phyloP scores from a whole-genome alignment of 108 stramenopile species.

The Cyclotella baltica region DNA sequence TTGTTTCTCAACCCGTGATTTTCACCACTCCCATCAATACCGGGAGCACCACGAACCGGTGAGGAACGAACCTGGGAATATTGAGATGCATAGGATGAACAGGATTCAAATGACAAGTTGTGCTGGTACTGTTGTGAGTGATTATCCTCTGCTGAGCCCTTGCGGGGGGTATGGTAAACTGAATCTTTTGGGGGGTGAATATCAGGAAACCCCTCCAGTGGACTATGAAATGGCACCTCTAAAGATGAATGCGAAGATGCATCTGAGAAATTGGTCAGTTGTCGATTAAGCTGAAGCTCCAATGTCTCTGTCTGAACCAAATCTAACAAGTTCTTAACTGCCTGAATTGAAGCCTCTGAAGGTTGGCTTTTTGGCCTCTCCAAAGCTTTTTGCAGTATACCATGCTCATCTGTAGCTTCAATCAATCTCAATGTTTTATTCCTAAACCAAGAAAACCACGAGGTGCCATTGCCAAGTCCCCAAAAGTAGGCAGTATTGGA shows the following conservation, averaged over 20 bases:
- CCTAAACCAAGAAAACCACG: background rate
- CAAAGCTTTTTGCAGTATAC: constrained; percentile 1
- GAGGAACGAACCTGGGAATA: constrained; percentile 20
- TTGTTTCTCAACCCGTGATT: background rate
- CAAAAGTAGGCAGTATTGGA: constrained; percentile 13
- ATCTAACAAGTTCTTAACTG: constrained; percentile 25
- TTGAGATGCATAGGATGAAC: background rate
- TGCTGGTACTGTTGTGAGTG: background rate
- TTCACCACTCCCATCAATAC: background rate
- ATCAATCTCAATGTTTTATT: constrained; percentile 3
- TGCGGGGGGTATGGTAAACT: too few species aligned
- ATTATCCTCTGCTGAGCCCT: background rate
- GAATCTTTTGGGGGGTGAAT: background rate
- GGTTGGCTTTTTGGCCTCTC: constrained; percentile 30
- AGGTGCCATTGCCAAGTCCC: background rate
- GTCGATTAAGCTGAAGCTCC: constrained; percentile 14
- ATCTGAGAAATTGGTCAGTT: background rate
- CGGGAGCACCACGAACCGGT: background rate
- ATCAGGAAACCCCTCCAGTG: constrained; percentile 5
- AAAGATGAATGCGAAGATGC: constrained; percentile 4
- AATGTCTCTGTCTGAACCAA: constrained; percentile 17
- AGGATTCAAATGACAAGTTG: constrained; percentile 18
- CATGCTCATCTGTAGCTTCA: constrained; percentile 2
- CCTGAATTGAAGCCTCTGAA: constrained; percentile 29
- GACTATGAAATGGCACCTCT: background rate